Base-by-base conservation (phyloP, 495 filamentous ascomycete species). In the Bryoglossum gracile region DNA sequence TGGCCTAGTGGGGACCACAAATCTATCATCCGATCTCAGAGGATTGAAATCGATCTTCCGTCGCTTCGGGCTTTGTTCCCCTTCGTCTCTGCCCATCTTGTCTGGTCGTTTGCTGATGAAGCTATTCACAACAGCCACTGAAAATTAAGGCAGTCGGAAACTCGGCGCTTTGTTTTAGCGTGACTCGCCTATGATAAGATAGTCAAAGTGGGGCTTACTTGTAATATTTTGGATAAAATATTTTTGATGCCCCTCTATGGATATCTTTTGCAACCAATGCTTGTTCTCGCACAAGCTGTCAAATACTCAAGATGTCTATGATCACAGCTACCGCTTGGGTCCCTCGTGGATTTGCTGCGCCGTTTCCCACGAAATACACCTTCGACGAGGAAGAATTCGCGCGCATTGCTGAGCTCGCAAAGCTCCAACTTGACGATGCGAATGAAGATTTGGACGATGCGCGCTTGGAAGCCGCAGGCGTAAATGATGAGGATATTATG, bases 301-400 rank as follows among this genome's bases (percentile, higher is more conserved):
- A 23, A 0, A 19, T 34, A 40, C 23, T 37, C 47, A 66, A 57
- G 46, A 66, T 70, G 54, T 76, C 73, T 25, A 97, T 96, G 91
- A 94, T 99, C 48, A 97, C 94, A 17, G 86, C 88, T 28, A 86
- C 89, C 1, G 65, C 84, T 3, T 99, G 92, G 92, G 91, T 97
- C 57, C 89, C 88, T 50, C 85, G 90, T 14, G 94, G 94, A 35
- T 88, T 89, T 67, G 88, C 94, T 25, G 90, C 92, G 41, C 83
- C 84, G 50, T 94, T 95, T 58, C 92, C 92, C 1, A 82, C 75
- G 3, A 92, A 88, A 67, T 92, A 92, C 64, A 82, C 85, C 25
- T 88, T 97, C 55, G 83, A 95, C 62, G 92, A 99, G 67, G 81
- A 83, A 50, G 92, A 99, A 61, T 92, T 91, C 65, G 75, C 82